phyloP scores from a whole-genome alignment of 2,329 filamentous ascomycete genomes.

The Fonsecaea nubica region DNA sequence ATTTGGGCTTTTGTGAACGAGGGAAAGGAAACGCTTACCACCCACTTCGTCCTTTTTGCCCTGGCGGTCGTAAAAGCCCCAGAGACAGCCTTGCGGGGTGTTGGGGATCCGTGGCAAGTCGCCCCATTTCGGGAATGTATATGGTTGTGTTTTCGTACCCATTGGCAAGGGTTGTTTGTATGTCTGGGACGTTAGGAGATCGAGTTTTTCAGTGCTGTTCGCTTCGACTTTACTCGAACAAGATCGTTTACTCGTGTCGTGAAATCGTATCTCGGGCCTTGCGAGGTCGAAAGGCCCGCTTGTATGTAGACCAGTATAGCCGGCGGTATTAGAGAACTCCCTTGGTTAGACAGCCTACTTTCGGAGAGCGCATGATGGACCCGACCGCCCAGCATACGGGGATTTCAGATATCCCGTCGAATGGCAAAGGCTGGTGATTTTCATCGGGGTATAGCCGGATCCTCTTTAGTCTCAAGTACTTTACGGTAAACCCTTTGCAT shows the following conservation, averaged over 20 bases:
- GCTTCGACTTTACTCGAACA: neutral
- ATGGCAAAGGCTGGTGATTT: neutral
- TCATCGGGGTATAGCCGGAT: neutral
- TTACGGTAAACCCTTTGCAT: neutral
- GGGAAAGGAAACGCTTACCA: neutral
- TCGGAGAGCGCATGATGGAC: neutral
- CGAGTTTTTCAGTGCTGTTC: no score
- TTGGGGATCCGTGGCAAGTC: constrained; percentile 3
- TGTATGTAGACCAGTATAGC: neutral
- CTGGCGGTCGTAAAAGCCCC: constrained; percentile 10
- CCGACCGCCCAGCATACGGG: neutral
- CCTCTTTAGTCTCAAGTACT: neutral
- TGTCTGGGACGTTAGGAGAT: neutral
- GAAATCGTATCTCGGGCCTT: neutral
- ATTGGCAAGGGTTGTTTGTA: neutral
- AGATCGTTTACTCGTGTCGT: neutral
- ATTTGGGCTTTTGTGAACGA: neutral
- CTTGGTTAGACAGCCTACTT: neutral
- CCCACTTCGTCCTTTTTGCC: constrained; percentile 9
- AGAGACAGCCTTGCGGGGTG: constrained; percentile 8
- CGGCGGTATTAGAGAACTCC: neutral
- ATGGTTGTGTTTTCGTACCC: neutral
- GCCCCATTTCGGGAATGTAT: neutral
- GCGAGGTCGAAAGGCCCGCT: neutral
- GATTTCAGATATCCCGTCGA: neutral